Conservation (phyloP, 441 rosid species). For the Metrosideros polymorpha region DNA sequence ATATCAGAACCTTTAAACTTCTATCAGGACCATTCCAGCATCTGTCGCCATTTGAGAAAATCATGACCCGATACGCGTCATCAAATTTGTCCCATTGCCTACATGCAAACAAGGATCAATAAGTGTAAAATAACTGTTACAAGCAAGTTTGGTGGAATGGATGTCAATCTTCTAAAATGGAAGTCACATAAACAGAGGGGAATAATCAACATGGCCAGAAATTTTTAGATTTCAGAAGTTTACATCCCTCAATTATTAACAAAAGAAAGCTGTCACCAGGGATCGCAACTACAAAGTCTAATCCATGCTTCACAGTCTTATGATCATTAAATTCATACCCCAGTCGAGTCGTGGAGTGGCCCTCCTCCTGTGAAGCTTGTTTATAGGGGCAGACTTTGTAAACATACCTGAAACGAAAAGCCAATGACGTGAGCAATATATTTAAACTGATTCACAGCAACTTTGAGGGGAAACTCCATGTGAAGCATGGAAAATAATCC, state of each 20-base stretch:
- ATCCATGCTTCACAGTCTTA: background rate
- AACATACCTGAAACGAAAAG: slow-evolving; percentile 48
- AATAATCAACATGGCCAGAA: background rate
- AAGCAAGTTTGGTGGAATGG: background rate
- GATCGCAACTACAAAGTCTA: background rate
- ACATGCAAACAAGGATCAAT: background rate
- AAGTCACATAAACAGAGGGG: background rate
- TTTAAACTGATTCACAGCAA: background rate
- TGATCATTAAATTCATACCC: slow-evolving; percentile 38
- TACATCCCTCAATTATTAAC: background rate
- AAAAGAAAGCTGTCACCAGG: background rate
- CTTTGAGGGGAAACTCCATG: background rate
- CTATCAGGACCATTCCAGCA: slow-evolving; percentile 99
- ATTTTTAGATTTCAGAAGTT: background rate
- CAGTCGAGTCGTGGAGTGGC: slow-evolving; percentile 48
- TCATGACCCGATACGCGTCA: slow-evolving; percentile 51
- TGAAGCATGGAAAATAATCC: background rate
- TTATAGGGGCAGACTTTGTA: slow-evolving; percentile 91
- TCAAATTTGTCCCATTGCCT: slow-evolving; percentile 91
- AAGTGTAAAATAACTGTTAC: background rate
- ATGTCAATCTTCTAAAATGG: background rate
- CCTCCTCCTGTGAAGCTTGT: slow-evolving; percentile 84
- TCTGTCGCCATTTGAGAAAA: slow-evolving; percentile 69
- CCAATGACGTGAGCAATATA: background rate
- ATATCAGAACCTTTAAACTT: slow-evolving; percentile 58